These are phyloP conservation scores for Malus sylvestris DNA, from an alignment of 306 rosid genomes.

Conservation along the genomic window DNA sequence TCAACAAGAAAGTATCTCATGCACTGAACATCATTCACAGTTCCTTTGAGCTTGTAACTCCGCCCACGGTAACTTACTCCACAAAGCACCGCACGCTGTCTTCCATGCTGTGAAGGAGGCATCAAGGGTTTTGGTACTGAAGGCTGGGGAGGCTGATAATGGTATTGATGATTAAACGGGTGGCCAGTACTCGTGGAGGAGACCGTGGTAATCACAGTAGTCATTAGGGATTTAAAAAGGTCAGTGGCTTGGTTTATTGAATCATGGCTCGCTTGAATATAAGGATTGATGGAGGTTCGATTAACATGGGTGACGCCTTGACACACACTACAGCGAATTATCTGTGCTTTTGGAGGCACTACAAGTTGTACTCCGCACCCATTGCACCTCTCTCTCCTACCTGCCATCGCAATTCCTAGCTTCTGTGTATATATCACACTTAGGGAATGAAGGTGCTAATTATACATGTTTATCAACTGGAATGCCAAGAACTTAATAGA, in stretches of 20 bases:
- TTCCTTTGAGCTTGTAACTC: conserved; percentile 32
- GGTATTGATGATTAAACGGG: no score
- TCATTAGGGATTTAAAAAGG: no score
- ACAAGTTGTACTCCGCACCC: conserved; percentile 28
- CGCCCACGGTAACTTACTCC: conserved; percentile 40
- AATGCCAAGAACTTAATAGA: no score
- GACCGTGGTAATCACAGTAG: no score
- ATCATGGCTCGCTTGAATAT: background rate
- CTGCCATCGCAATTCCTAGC: background rate
- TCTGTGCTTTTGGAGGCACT: conserved; percentile 25
- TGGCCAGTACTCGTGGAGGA: no score
- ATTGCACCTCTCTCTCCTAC: conserved; percentile 26
- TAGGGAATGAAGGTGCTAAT: background rate
- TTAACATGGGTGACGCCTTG: conserved; percentile 19
- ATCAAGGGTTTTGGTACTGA: background rate
- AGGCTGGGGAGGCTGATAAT: conserved; percentile 7
- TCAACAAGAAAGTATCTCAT: conserved; percentile 44
- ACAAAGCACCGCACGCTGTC: conserved; percentile 41
- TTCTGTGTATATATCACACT: background rate
- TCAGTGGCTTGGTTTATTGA: background rate
- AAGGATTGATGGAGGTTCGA: background rate
- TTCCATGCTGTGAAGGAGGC: conserved; percentile 21
- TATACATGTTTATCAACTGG: background rate
- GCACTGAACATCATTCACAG: conserved; percentile 40
- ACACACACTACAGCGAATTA: conserved; percentile 34